These are phyloP conservation scores for Ceriops zippeliana DNA, from an alignment of 345 rosid species.

Conservation along the genomic window DNA sequence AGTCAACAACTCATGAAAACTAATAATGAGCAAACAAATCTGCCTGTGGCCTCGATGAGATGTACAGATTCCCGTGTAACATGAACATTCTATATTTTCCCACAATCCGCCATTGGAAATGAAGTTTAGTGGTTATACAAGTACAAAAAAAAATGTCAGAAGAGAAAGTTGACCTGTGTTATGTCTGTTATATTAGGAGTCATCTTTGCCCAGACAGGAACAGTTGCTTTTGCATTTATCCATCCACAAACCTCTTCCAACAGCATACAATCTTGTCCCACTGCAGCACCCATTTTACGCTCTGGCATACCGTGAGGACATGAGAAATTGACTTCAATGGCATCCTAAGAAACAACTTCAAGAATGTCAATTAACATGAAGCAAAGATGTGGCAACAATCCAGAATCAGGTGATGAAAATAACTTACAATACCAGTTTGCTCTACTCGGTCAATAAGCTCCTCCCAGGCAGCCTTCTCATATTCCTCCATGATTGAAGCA, in stretches of 20 bases:
- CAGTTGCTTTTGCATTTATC: constrained; percentile 91
- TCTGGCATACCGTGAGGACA: constrained; percentile 99
- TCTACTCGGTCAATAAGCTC: constrained; percentile 95
- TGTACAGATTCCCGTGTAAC: background rate
- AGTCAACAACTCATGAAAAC: too few relatives aligned
- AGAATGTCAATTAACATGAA: background rate
- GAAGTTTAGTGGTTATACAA: background rate
- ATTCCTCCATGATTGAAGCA: constrained; percentile 99
- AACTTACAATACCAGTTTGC: constrained; percentile 88
- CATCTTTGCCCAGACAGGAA: constrained; percentile 99
- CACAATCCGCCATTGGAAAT: background rate
- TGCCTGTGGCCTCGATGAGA: background rate
- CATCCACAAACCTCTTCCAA: constrained; percentile 90
- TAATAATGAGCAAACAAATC: background rate
- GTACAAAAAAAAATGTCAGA: background rate
- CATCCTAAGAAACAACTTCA: constrained; percentile 52
- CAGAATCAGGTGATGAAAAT: background rate
- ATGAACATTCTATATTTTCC: background rate
- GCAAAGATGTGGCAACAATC: background rate
- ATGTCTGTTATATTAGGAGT: constrained; percentile 98
- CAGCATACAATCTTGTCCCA: constrained; percentile 84
- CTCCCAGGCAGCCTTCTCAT: constrained; percentile 83
- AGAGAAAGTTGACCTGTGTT: constrained; percentile 50
- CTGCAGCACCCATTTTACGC: constrained; percentile 98
- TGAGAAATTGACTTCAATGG: constrained; percentile 89